Evolutionary conservation across 352 stramenopile genomes (phyloP).

Genomic region (Albugo candida): DNA sequence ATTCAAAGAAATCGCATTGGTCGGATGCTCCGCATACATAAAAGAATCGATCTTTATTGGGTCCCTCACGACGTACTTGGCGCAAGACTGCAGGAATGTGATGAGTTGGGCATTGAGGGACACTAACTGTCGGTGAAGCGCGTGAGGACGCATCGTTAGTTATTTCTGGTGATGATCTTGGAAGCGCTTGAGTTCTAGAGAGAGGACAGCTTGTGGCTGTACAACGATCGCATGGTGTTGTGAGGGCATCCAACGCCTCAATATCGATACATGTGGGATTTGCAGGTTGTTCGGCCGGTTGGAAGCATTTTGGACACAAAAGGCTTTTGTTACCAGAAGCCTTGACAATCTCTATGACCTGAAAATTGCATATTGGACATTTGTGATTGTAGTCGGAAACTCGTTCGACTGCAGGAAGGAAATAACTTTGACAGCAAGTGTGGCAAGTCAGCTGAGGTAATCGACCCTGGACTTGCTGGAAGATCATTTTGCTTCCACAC

Average conservation of each 20-base stretch:
- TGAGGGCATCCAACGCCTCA: background rate
- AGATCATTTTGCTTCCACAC: constrained; percentile 8
- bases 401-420: constrained; percentile 8
- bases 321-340: background rate
- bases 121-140: no score
- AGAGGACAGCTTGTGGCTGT: background rate
- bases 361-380: constrained; percentile 15
- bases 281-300: constrained; percentile 6
- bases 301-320: constrained; percentile 16
- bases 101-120: constrained; percentile 1
- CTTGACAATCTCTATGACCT: constrained; percentile 10
- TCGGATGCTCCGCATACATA: constrained; percentile 77
- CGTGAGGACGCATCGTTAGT: no score
- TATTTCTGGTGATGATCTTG: background rate
- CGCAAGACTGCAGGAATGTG: constrained; percentile 14
- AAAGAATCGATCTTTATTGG: constrained; percentile 86
- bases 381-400: background rate
- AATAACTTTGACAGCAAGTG: constrained; percentile 4
- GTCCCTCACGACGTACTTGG: constrained; percentile 30
- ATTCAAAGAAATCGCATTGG: constrained; percentile 86
- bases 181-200: background rate
- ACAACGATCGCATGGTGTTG: constrained; percentile 4
- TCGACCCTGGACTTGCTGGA: constrained; percentile 2
- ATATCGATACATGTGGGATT: background rate
- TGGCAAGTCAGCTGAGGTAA: constrained; percentile 6